phyloP scores from a whole-genome alignment of 208 protist species.

The Leishmania guyanensis region DNA sequence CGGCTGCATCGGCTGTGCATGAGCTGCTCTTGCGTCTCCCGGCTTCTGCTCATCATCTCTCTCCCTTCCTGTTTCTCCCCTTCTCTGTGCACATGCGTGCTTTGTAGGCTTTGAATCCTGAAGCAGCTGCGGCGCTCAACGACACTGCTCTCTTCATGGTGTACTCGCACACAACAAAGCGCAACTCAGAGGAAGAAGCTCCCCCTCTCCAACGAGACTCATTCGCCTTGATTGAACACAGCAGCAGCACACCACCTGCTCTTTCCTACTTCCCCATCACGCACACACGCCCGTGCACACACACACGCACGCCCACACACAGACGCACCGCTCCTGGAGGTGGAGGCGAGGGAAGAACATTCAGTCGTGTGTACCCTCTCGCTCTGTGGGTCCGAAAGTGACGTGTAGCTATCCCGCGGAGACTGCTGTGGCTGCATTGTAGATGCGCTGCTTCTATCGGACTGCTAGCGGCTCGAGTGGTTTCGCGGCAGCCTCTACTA shows the following conservation, averaged over 20 bases:
- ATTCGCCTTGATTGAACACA: background rate
- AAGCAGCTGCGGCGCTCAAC: background rate
- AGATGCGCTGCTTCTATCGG: background rate
- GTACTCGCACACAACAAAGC: background rate
- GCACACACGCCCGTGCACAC: background rate
- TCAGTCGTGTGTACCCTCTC: background rate
- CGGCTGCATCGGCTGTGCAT: background rate
- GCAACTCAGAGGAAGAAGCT: background rate
- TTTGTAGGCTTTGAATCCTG: background rate
- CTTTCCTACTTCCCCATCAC: background rate
- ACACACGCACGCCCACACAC: conserved; percentile 7
- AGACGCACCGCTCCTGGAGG: background rate
- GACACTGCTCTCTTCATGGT: background rate
- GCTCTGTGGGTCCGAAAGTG: background rate
- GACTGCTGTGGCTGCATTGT: background rate
- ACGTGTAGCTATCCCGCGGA: conserved; percentile 11
- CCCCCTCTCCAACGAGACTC: background rate
- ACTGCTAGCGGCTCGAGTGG: background rate
- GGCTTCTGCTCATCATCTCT: background rate
- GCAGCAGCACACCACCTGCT: background rate
- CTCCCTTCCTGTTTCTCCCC: background rate
- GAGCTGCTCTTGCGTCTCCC: background rate
- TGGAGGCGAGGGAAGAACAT: background rate
- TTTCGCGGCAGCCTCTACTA: background rate
- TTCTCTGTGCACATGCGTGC: background rate